Conservation (phyloP, 2,329 filamentous ascomycete species). For the Botrytis galanthina region DNA sequence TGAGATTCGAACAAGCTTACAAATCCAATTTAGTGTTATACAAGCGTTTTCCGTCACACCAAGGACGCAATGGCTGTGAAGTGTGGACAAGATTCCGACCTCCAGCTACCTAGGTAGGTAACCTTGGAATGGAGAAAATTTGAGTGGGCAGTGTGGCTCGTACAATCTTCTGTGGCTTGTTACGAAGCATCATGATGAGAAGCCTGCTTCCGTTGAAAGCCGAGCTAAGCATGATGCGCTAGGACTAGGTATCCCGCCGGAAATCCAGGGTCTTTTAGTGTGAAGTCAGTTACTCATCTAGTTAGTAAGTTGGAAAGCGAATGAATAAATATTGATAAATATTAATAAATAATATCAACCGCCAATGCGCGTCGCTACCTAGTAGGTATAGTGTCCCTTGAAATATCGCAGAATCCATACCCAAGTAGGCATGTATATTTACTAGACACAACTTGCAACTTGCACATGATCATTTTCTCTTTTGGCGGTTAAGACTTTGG, state of each 20-base stretch:
- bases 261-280: neutral
- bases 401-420: neutral
- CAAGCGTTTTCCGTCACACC: neutral
- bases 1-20: neutral
- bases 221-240: neutral
- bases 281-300: neutral
- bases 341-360: neutral
- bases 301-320: neutral
- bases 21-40: neutral
- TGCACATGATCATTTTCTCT: neutral
- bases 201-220: neutral
- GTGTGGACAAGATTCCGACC: neutral
- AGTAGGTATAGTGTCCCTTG: neutral
- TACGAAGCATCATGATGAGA: neutral
- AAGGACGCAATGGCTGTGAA: neutral
- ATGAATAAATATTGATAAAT: neutral
- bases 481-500: neutral
- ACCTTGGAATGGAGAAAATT: neutral
- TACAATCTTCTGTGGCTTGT: neutral
- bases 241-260: neutral
- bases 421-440: neutral
- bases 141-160: neutral
- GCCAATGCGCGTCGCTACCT: neutral
- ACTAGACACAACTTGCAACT: no score
- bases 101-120: no score